These are phyloP conservation scores for Echinochloa phyllopogon DNA, from an alignment of 176 grass and related monocot genomes.

Conservation along the genomic window DNA sequence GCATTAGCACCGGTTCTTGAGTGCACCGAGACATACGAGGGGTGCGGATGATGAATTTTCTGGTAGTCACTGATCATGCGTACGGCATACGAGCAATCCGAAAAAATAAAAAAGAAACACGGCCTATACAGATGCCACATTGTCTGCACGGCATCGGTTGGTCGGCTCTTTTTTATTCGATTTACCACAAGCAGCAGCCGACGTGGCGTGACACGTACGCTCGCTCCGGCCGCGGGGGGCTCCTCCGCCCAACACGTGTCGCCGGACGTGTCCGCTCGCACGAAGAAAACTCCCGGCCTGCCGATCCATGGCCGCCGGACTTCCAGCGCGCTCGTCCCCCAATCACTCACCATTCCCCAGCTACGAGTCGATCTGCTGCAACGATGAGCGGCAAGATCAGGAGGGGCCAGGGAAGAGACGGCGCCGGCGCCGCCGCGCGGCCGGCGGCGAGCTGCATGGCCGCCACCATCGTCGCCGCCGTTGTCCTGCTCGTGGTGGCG, in stretches of 20 bases:
- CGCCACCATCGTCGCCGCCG: neutral
- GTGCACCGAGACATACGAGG: too few relatives aligned
- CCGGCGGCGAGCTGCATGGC: neutral
- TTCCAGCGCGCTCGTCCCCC: neutral
- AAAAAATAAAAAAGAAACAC: too few relatives aligned
- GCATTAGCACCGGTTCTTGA: too few relatives aligned
- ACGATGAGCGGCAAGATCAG: neutral
- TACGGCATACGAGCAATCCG: too few relatives aligned
- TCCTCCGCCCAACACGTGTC: neutral
- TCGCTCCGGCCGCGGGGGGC: neutral
- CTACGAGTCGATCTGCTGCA: too few relatives aligned
- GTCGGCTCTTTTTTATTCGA: neutral
- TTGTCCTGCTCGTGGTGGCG: slow-evolving; percentile 36
- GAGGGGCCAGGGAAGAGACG: neutral
- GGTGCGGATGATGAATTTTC: too few relatives aligned
- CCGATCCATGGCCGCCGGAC: neutral
- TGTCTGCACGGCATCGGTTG: neutral
- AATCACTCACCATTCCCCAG: neutral
- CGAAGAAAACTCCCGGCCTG: slow-evolving; percentile 36
- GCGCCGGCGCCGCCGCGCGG: neutral
- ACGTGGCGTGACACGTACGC: slow-evolving; percentile 38
- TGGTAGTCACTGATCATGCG: too few relatives aligned
- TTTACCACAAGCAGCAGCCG: neutral
- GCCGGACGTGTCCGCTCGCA: slow-evolving; percentile 25
- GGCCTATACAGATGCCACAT: too few relatives aligned